Percentiles rank a stretch among this genome's conserved stretches.
Conservation (phyloP, 164 flowering plant species). For the Piper betle region DNA sequence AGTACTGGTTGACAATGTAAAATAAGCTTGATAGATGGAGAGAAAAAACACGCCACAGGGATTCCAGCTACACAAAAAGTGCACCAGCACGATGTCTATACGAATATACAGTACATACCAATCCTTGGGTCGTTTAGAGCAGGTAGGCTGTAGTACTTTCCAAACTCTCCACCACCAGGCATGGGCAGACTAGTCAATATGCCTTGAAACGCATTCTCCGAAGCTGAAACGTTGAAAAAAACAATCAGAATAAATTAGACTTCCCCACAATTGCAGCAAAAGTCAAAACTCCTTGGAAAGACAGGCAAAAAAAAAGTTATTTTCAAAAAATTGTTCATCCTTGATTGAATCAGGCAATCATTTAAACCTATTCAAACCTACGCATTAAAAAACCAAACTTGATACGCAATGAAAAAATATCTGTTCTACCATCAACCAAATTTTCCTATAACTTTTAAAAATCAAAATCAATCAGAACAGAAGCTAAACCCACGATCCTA, state of each 20-base stretch:
- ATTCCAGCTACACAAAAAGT: neutral
- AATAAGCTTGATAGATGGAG: no score
- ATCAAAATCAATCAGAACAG: no score
- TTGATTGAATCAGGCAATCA: no score
- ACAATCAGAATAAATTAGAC: neutral
- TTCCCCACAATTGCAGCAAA: neutral
- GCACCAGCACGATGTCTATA: neutral
- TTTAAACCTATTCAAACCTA: no score
- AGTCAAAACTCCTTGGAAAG: no score
- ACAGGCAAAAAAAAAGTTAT: no score
- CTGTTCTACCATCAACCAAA: no score
- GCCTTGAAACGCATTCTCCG: slow-evolving; percentile 59
- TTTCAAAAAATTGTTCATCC: no score
- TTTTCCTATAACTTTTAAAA: no score
- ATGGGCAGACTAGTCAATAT: slow-evolving; percentile 72
- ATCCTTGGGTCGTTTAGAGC: slow-evolving; percentile 83
- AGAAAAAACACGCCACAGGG: neutral
- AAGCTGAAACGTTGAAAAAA: slow-evolving; percentile 32
- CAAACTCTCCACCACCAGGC: slow-evolving; percentile 87
- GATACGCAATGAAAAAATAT: no score
- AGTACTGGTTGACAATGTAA: neutral
- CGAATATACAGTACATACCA: slow-evolving; percentile 24
- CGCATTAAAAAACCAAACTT: no score
- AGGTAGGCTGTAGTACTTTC: slow-evolving; percentile 75
- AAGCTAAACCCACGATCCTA: no score